These are phyloP conservation scores for Cutaneotrichosporon cavernicola DNA, from an alignment of 1,284 basidiomycete species.

Conservation along the genomic window DNA sequence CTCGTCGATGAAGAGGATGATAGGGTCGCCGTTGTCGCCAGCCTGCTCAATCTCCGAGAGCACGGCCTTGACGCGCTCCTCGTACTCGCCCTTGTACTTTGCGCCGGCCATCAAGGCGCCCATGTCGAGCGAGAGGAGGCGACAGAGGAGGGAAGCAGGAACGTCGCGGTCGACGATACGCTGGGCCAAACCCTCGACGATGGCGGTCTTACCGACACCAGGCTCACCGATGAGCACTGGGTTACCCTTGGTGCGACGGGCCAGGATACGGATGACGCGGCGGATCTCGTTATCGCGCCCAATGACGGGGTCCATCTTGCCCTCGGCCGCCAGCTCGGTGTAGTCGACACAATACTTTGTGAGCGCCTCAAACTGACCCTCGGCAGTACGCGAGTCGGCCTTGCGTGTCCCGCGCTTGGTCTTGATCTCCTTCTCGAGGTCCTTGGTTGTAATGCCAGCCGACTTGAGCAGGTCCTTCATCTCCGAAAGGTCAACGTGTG, in stretches of 20 bases:
- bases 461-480: slow-evolving; percentile 56
- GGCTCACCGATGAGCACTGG: slow-evolving; percentile 70
- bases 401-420: slow-evolving; percentile 57
- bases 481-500: slow-evolving; percentile 56
- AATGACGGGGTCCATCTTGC: slow-evolving; percentile 61
- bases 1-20: slow-evolving; percentile 96
- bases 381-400: slow-evolving; percentile 58
- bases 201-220: slow-evolving; percentile 89
- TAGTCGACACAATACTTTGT: slow-evolving; percentile 53
- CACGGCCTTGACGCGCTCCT: slow-evolving; percentile 92
- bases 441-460: slow-evolving; percentile 54
- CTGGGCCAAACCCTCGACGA: slow-evolving; percentile 94
- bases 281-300: slow-evolving; percentile 59
- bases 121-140: slow-evolving; percentile 78
- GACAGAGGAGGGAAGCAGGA: slow-evolving; percentile 78
- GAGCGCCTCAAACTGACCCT: slow-evolving; percentile 56
- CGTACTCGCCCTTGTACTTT: slow-evolving; percentile 95
- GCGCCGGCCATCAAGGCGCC: slow-evolving; percentile 93
- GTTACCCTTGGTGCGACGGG: slow-evolving; percentile 64
- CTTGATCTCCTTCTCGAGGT: slow-evolving; percentile 57
- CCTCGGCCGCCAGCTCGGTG: slow-evolving; percentile 55
- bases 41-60: slow-evolving; percentile 89
- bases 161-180: slow-evolving; percentile 94
- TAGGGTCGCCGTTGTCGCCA: slow-evolving; percentile 72
- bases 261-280: slow-evolving; percentile 69